Percentiles rank a stretch among this genome's conserved stretches.
These are phyloP conservation scores for Saccharomycopsis guyanensis DNA, from an alignment of 805 yeast genomes.

Conservation along the genomic window DNA sequence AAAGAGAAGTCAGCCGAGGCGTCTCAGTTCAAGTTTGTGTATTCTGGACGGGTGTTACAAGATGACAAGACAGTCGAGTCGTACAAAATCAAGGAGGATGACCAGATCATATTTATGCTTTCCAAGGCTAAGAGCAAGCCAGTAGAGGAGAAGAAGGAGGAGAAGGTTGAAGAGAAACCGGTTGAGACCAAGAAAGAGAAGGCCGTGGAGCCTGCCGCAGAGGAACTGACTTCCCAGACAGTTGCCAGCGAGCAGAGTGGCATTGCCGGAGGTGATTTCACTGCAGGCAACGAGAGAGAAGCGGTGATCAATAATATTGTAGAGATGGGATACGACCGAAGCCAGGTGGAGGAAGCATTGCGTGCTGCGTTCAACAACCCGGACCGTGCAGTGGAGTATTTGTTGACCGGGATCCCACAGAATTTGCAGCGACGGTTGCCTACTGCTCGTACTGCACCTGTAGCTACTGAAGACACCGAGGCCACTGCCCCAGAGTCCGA, in stretches of 20 bases:
- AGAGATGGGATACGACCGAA: constrained; percentile 93
- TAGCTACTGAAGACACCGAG: constrained; percentile 23
- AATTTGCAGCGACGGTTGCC: constrained; percentile 28
- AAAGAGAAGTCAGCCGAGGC: constrained; percentile 59
- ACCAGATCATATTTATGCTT: constrained; percentile 89
- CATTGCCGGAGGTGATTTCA: constrained; percentile 45
- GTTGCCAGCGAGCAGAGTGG: constrained; percentile 20
- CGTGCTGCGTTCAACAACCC: constrained; percentile 96
- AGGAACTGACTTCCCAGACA: constrained; percentile 56
- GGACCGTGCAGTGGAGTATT: constrained; percentile 94
- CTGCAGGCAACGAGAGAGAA: constrained; percentile 72
- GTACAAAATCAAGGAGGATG: constrained; percentile 72
- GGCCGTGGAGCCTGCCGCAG: constrained; percentile 30
- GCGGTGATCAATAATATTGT: constrained; percentile 73
- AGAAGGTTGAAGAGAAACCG: constrained; percentile 23
- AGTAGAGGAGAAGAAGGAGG: constrained; percentile 1
- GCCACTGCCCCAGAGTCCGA: constrained; percentile 23
- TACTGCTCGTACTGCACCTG: constrained; percentile 31
- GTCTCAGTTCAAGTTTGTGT: constrained; percentile 78
- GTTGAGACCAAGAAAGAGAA: constrained; percentile 24
- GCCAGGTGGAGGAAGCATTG: constrained; percentile 81
- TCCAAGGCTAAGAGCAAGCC: constrained; percentile 33
- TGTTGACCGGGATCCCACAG: constrained; percentile 85
- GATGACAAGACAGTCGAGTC: constrained; percentile 70
- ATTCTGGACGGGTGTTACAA: constrained; percentile 83